Evolutionary conservation across 2,329 filamentous ascomycete species (phyloP), one percentile per base, ranked within the genome.

Genomic region (Plenodomus biglobosus): DNA sequence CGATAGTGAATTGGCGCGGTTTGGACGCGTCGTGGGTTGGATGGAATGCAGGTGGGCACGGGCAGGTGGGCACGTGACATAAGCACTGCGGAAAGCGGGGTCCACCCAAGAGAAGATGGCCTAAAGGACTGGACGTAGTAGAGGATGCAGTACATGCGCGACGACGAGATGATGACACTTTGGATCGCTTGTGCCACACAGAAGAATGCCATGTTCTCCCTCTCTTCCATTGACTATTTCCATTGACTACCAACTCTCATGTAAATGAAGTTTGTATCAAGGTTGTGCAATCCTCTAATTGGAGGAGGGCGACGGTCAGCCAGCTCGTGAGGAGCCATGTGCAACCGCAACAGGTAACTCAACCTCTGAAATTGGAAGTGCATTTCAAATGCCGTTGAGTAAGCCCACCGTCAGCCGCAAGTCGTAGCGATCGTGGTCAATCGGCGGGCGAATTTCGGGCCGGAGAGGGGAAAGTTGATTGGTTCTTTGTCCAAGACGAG

Each of bases 1-100:
- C 54, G 59, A 62, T 61, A 58, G 49, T 37, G 40, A 38, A 35
- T 40, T 39, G 42, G 38, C 43, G 46, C 24, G 37, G 8, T 38
- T 38, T 10, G 42, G 44, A 51, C 58, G 53, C 46, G 53, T 49
- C 47, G 40, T 40, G 27, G 24, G 24, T 20, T 22, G 36, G 21
- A 22, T 21, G 38, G 27, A 43, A 42, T 43, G n/a, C n/a, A n/a
- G n/a, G n/a, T n/a, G 41, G 40, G 44, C 38, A 45, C 42, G 21
- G 42, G 34, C 30, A 27, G 22, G 20, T 40, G 46, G 39, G 11
- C 55, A 59, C 52, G 56, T 59, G 56, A 56, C 37, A 18, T 16
- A 10, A 15, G 18, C 35, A 16, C 13, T 32, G 22, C 10, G 10
- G 27, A 32, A 32, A 10, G 42, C 35, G 27, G 19, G 34, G 37